Conservation (phyloP, 2,329 filamentous ascomycete species). For the Calonectria pauciramosa region DNA sequence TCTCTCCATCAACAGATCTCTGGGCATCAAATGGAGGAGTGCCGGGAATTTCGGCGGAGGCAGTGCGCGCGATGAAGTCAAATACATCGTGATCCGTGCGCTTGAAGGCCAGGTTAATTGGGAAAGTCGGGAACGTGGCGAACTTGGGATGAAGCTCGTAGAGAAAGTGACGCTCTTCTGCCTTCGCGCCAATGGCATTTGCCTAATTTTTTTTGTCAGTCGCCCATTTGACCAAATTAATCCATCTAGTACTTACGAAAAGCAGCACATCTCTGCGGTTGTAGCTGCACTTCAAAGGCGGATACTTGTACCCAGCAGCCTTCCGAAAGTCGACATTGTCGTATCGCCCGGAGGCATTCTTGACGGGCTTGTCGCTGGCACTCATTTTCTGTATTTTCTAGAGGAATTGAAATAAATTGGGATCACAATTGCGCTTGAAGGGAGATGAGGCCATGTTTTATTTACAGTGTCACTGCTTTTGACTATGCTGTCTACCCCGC, state of each 20-base stretch:
- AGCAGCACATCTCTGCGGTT: conserved; percentile 58
- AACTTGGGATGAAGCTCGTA: conserved; percentile 61
- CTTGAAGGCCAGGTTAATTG: conserved; percentile 61
- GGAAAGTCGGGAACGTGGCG: conserved; percentile 61
- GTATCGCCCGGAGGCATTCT: conserved; percentile 54
- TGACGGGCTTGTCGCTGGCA: conserved; percentile 48
- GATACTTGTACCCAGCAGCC: conserved; percentile 53
- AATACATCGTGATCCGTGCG: conserved; percentile 60
- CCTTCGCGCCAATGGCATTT: conserved; percentile 55
- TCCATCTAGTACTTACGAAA: conserved; percentile 33
- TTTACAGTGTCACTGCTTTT: background rate
- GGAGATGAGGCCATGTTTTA: background rate
- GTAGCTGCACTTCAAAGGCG: conserved; percentile 56
- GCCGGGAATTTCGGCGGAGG: conserved; percentile 52
- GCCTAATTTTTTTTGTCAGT: conserved; percentile 41
- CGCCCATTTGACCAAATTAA: too few species aligned
- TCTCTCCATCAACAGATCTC: conserved; percentile 57
- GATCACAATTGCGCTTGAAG: background rate
- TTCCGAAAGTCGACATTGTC: conserved; percentile 58
- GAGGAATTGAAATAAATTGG: background rate
- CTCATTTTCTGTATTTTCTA: conserved; percentile 11
- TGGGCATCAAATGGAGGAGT: conserved; percentile 57
- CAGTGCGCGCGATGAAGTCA: conserved; percentile 55
- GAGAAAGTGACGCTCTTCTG: conserved; percentile 58
- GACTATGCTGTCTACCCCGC: conserved; percentile 9